phyloP scores from a whole-genome alignment of 179 eudicot genomes.

The Heliamphora pulchella region DNA sequence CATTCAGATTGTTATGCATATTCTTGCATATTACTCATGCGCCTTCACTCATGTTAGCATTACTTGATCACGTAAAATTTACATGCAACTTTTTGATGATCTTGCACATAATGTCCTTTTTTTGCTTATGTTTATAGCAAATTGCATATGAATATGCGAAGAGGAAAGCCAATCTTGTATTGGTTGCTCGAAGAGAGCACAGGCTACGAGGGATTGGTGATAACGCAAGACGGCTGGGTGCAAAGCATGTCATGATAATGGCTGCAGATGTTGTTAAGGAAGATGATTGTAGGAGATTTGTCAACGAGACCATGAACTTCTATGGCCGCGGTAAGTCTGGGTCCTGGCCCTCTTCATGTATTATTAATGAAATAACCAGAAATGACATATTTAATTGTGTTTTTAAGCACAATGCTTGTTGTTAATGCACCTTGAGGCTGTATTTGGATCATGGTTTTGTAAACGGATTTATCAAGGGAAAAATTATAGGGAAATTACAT shows the following conservation, averaged over 20 bases:
- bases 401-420: neutral
- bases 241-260: conserved; percentile 64
- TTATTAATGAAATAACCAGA: neutral
- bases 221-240: conserved; percentile 62
- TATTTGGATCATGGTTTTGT: too few relatives aligned
- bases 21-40: neutral
- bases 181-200: conserved; percentile 67
- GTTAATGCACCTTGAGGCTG: too few relatives aligned
- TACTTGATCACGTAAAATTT: neutral
- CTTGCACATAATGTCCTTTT: neutral
- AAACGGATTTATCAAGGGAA: too few relatives aligned
- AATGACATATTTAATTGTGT: neutral
- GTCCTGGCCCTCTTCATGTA: neutral
- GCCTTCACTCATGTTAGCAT: neutral
- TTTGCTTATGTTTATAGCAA: conserved; percentile 45
- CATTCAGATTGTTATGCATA: neutral
- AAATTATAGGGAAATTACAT: too few relatives aligned
- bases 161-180: conserved; percentile 62
- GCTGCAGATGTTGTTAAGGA: conserved; percentile 95
- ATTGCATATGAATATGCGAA: conserved; percentile 85
- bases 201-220: conserved; percentile 68
- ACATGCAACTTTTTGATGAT: conserved; percentile 3
- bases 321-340: conserved; percentile 56
- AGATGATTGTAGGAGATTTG: conserved; percentile 79
- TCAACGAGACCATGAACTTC: conserved; percentile 52